phyloP scores from a whole-genome alignment of 495 filamentous ascomycete genomes.

The Parachaetomium inaequale region DNA sequence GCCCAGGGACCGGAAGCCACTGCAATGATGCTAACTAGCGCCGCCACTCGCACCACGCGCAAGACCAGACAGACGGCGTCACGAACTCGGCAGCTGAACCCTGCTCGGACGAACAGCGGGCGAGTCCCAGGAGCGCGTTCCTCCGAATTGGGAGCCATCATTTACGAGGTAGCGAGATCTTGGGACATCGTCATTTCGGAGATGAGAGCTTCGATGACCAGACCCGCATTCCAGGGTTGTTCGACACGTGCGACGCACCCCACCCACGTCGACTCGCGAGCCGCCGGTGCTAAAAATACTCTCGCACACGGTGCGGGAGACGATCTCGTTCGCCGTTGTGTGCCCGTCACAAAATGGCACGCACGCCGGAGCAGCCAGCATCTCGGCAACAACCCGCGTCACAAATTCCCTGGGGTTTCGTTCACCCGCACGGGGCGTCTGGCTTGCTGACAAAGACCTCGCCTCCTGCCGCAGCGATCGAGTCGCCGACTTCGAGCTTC shows the following conservation, averaged over 20 bases:
- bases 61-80: too few relatives aligned
- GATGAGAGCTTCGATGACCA: slow-evolving; percentile 10
- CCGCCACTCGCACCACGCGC: too few relatives aligned
- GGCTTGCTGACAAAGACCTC: not conserved
- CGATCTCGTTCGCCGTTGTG: not conserved
- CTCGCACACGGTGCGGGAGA: not conserved
- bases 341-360: not conserved
- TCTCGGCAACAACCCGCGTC: not conserved
- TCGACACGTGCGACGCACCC: slow-evolving; percentile 15
- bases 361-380: too few relatives aligned
- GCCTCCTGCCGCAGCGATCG: not conserved
- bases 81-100: not conserved
- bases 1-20: too few relatives aligned
- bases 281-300: slow-evolving; percentile 13
- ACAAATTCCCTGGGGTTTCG: not conserved
- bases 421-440: not conserved
- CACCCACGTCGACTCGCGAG: slow-evolving; percentile 5
- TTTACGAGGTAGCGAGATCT: slow-evolving; percentile 3
- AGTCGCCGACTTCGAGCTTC: not conserved
- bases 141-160: not conserved
- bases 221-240: slow-evolving; percentile 18
- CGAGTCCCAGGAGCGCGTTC: not conserved
- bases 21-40: too few relatives aligned
- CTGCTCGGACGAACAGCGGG: not conserved
- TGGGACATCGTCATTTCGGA: slow-evolving; percentile 12